These are phyloP conservation scores for Comarum palustre DNA, from an alignment of 306 rosid genomes.

Conservation along the genomic window DNA sequence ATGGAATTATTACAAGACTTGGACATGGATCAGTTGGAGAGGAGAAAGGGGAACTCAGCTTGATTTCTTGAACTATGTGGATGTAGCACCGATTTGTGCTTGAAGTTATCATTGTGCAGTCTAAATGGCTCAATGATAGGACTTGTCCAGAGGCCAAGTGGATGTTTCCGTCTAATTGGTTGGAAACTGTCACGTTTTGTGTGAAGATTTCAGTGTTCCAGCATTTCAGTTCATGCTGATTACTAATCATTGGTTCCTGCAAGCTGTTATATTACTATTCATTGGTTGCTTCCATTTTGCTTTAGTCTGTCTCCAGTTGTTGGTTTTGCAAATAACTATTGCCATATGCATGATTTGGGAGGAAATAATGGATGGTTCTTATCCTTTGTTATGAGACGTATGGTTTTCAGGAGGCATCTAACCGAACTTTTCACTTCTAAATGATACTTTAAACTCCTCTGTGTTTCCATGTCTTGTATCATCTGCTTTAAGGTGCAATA, in stretches of 20 bases:
- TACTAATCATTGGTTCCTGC: conserved; percentile 21
- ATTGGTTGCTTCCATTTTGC: conserved; percentile 23
- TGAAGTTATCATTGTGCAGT: conserved; percentile 9
- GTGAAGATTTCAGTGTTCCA: conserved; percentile 25
- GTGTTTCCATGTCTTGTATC: conserved; percentile 24
- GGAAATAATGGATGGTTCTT: conserved; percentile 29
- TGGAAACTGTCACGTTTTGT: conserved; percentile 27
- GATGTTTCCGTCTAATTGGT: conserved; percentile 25
- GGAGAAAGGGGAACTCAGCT: conserved; percentile 5
- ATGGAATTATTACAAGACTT: conserved; percentile 18
- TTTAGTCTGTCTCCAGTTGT: conserved; percentile 20
- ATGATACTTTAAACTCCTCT: conserved; percentile 22
- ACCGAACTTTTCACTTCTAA: conserved; percentile 16
- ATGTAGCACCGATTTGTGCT: conserved; percentile 3
- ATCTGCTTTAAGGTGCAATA: conserved; percentile 12
- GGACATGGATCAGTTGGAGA: conserved; percentile 25
- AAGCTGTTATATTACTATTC: no score
- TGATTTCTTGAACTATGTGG: conserved; percentile 20
- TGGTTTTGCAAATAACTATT: conserved; percentile 20
- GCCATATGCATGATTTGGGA: conserved; percentile 22
- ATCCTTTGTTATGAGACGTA: conserved; percentile 14
- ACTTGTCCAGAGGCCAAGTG: neutral
- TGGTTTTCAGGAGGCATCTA: conserved; percentile 12
- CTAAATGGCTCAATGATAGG: conserved; percentile 31
- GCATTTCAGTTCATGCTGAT: conserved; percentile 28